Conservation (phyloP, 352 stramenopile species). For the Globisporangium solare region DNA sequence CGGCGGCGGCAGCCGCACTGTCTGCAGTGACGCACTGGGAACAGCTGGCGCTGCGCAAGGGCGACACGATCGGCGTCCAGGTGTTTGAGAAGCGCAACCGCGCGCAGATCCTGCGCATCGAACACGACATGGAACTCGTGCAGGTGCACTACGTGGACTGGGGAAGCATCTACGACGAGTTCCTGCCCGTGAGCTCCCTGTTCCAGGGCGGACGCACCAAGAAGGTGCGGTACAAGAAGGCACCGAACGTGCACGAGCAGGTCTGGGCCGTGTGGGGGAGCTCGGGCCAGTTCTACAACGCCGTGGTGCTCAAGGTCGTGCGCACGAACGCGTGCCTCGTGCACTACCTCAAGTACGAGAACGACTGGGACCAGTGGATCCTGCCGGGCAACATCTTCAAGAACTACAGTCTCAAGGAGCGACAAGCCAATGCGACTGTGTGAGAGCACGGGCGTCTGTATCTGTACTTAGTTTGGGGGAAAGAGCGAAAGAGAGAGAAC, state of each 20-base stretch:
- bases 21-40: conserved; percentile 56
- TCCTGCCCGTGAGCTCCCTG: conserved; percentile 56
- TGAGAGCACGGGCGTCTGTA: not conserved
- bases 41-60: conserved; percentile 47
- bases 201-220: conserved; percentile 44
- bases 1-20: conserved; percentile 7
- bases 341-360: conserved; percentile 83
- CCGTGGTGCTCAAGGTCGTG: conserved; percentile 77
- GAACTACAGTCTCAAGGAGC: conserved; percentile 40
- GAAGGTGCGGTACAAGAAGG: conserved; percentile 56
- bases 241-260: conserved; percentile 63
- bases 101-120: conserved; percentile 57
- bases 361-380: conserved; percentile 83
- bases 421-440: not conserved
- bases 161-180: conserved; percentile 83
- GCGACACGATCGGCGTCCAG: conserved; percentile 66
- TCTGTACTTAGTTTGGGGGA: not conserved
- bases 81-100: conserved; percentile 75
- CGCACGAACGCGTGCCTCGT: conserved; percentile 70
- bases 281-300: conserved; percentile 66
- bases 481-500: not conserved
- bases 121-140: conserved; percentile 65
- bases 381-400: conserved; percentile 75
- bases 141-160: conserved; percentile 79
- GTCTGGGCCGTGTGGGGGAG: conserved; percentile 74